Percentiles rank a stretch among this genome's conserved stretches.
These are phyloP conservation scores for Thozetella sp. DNA, from an alignment of 495 filamentous ascomycete species.

Conservation along the genomic window DNA sequence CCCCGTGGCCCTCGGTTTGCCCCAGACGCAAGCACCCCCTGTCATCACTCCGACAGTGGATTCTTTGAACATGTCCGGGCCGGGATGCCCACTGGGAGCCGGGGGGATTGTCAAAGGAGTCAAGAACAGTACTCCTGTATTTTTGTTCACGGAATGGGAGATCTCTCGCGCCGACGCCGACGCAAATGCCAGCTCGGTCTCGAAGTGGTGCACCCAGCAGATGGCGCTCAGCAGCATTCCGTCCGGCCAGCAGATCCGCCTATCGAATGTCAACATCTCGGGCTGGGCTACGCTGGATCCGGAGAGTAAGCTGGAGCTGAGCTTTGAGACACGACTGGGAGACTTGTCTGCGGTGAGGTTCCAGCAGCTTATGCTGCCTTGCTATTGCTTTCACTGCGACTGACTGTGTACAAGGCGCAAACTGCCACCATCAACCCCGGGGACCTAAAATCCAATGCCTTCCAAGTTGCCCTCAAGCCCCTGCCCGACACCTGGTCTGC, in stretches of 20 bases:
- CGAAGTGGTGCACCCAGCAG: slow-evolving; percentile 21
- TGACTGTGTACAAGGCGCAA: slow-evolving; percentile 3
- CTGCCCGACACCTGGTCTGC: slow-evolving; percentile 18
- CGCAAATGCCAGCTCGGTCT: neutral
- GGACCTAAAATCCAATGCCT: slow-evolving; percentile 10
- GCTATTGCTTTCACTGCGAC: neutral
- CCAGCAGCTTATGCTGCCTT: neutral
- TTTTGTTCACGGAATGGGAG: slow-evolving; percentile 20
- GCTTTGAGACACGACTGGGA: slow-evolving; percentile 14
- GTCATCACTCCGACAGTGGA: neutral
- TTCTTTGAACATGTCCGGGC: slow-evolving; percentile 19
- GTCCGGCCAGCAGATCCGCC: slow-evolving; percentile 17
- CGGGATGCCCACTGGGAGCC: slow-evolving; percentile 23
- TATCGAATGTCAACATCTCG: slow-evolving; percentile 12
- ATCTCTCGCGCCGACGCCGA: slow-evolving; percentile 10
- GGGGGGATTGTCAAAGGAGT: slow-evolving; percentile 12
- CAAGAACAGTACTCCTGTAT: slow-evolving; percentile 15
- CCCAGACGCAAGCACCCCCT: neutral
- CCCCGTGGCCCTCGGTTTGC: neutral
- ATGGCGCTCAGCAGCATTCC: slow-evolving; percentile 20
- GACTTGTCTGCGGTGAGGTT: slow-evolving; percentile 16
- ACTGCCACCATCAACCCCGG: slow-evolving; percentile 4
- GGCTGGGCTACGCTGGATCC: slow-evolving; percentile 17
- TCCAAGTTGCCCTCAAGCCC: slow-evolving; percentile 13
- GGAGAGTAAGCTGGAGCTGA: slow-evolving; percentile 13